Conservation (phyloP, 371 early-diverging fungal species). For the Mycotypha africana region DNA sequence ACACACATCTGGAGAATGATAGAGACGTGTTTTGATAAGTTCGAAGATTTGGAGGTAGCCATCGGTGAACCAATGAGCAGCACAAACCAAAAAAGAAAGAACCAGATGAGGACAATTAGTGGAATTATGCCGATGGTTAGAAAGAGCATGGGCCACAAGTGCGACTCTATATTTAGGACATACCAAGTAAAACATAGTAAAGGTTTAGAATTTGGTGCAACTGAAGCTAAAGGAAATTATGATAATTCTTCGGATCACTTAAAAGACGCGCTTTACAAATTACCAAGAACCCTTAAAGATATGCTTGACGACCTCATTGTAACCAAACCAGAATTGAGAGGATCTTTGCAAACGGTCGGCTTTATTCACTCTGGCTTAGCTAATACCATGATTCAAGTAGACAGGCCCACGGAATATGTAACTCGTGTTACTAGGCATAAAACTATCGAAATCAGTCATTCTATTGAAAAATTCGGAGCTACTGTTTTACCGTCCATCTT, state of each 20-base stretch:
- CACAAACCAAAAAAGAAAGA: background rate
- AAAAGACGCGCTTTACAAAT: background rate
- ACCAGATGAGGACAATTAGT: background rate
- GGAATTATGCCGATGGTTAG: background rate
- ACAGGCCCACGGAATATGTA: conserved; percentile 6
- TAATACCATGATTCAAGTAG: conserved; percentile 2
- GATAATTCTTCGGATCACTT: background rate
- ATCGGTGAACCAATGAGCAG: background rate
- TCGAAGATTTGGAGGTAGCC: conserved; percentile 4
- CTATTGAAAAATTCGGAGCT: conserved; percentile 8
- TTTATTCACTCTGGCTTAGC: conserved; percentile 8
- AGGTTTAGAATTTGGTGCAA: conserved; percentile 1
- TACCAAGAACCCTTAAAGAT: conserved; percentile 1
- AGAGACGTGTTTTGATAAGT: conserved; percentile 1
- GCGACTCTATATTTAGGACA: conserved; percentile 1
- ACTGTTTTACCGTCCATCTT: conserved; percentile 2
- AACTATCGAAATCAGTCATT: conserved; percentile 3
- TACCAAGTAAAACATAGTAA: background rate
- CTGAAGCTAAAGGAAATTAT: background rate
- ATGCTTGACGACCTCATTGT: conserved; percentile 1
- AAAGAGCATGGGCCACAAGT: background rate
- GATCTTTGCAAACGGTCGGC: conserved; percentile 1
- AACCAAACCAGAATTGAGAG: background rate
- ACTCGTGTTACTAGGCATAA: conserved; percentile 3
- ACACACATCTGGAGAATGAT: conserved; percentile 14